Base-by-base conservation (phyloP, 2,329 filamentous ascomycete species). In the Teratosphaeria zuluensis region DNA sequence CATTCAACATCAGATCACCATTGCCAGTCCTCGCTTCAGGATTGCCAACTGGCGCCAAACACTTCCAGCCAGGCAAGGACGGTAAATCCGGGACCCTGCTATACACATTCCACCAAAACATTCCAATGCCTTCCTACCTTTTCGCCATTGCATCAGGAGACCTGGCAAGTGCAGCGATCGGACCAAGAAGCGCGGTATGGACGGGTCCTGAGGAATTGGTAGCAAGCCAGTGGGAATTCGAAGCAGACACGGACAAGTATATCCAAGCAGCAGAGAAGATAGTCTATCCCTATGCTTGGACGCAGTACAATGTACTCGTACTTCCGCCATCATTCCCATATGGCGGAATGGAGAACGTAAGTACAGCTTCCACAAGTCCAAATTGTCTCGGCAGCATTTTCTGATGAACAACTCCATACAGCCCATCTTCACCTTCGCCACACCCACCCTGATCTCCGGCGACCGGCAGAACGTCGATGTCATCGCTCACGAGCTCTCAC, bases 11-110 rank as follows among this genome's bases (percentile, higher is more conserved):
- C 69, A 86, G 85, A 30, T 96, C 91, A 28, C 85, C 88, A 4
- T 81, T 96, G 14, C 90, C 91, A 0, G 92, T 96, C n/a, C 84
- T 97, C 58, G 92, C 92, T 33, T 95, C 90, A 69, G 94, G 94
- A 58, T 81, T 97, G 19, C 80, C 82, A 0, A 79, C 77, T 4
- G 76, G 80, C 9, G 73, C 80, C 31, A 77, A 77, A 28, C 77
- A 81, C 53, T 81, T 80, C 53, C 68, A 77, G 52, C 74, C 78
- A 1, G 76, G 78, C 28, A 77, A 80, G 52, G 75, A 83, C 55
- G 86, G 83, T 12, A 74, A 77, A 56, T 64, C 76, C 1, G 78
- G 75, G 3, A 83, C 80, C 4, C 73, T 84, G 66, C 77, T 92
- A 33, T 96, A 96, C 74, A 85, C 83, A 51, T 97, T 96, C 74